A percentile compares a stretch with the other conserved stretches of the same genome.
These are phyloP conservation scores for Hansenula sp. DNA, from an alignment of 1,139 yeast genomes.

Conservation along the genomic window DNA sequence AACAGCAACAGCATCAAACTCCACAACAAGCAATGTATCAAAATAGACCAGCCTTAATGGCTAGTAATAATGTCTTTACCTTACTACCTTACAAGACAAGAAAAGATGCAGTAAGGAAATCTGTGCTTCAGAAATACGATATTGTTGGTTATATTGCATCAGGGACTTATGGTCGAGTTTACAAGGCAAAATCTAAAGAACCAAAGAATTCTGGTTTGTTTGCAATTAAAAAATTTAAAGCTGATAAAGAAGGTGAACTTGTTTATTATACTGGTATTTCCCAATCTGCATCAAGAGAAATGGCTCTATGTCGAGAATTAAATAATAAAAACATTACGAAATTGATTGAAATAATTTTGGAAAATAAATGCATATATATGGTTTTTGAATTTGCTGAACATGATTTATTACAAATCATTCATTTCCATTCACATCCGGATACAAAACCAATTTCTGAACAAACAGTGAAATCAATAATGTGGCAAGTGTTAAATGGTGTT, in stretches of 20 bases:
- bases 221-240: constrained; percentile 96
- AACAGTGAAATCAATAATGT: constrained; percentile 76
- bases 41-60: constrained; percentile 46
- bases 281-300: constrained; percentile 93
- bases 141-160: constrained; percentile 96
- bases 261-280: constrained; percentile 92
- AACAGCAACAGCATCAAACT: constrained; percentile 7
- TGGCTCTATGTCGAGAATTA: constrained; percentile 90
- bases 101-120: constrained; percentile 62
- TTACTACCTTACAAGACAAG: constrained; percentile 71
- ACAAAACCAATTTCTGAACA: constrained; percentile 70
- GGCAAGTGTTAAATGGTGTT: constrained; percentile 92
- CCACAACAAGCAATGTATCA: constrained; percentile 4
- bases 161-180: constrained; percentile 96
- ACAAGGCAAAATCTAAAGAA: constrained; percentile 66
- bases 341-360: constrained; percentile 80
- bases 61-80: constrained; percentile 63
- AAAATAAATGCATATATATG: constrained; percentile 89
- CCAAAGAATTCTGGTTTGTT: constrained; percentile 28
- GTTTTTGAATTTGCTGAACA: constrained; percentile 95
- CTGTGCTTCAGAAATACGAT: constrained; percentile 78
- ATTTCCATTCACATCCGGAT: constrained; percentile 89
- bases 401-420: constrained; percentile 88
- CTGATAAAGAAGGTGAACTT: constrained; percentile 89
- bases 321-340: constrained; percentile 75